Conservation (phyloP, 225 moss, liverwort and hornwort genomes). For the Marchantia polymorpha region DNA sequence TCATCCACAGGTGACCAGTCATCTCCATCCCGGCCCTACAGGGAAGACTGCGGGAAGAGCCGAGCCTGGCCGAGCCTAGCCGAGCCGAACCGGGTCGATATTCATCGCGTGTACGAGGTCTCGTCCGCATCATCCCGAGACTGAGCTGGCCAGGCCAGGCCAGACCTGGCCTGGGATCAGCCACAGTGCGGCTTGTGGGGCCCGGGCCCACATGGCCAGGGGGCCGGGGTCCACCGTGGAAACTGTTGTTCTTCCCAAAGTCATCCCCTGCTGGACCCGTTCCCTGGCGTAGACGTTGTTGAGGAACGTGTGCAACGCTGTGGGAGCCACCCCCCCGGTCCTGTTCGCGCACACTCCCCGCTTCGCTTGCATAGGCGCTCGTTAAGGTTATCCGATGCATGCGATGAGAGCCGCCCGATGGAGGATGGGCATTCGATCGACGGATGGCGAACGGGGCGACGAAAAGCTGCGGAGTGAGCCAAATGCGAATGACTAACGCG, state of each 20-base stretch:
- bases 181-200: not conserved
- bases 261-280: not conserved
- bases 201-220: not conserved
- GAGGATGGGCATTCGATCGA: no score
- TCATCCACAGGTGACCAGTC: not conserved
- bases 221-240: not conserved
- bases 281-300: not conserved
- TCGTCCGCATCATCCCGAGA: not conserved
- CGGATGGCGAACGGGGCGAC: not conserved
- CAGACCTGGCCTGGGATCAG: not conserved
- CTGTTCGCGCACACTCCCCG: not conserved
- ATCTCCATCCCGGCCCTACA: not conserved
- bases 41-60: not conserved
- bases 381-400: not conserved
- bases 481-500: not conserved
- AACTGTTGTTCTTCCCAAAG: not conserved
- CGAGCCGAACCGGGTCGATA: not conserved
- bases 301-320: not conserved
- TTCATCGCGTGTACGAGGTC: not conserved
- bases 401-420: not conserved
- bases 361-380: conserved; percentile 2
- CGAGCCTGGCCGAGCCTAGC: not conserved
- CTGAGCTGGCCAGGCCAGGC: not conserved
- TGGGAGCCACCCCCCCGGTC: not conserved
- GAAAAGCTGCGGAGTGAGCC: not conserved